Conservation (phyloP, 176 grass and related monocot species). For the Rhynchospora tenuis region DNA sequence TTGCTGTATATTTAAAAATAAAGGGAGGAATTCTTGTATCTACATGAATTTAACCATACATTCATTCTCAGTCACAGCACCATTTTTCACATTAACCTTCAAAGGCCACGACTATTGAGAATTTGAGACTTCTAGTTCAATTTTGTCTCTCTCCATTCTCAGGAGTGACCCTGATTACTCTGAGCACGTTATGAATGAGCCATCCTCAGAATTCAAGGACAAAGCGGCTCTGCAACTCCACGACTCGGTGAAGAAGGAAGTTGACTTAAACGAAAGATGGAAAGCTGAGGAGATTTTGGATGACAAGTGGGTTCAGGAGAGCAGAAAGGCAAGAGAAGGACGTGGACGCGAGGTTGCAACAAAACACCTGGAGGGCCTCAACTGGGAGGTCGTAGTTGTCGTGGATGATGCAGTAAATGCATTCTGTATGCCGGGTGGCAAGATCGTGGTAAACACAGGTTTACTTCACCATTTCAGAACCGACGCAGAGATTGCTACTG, state of each 20-base stretch:
- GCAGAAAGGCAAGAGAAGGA: slow-evolving; percentile 42
- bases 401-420: slow-evolving; percentile 60
- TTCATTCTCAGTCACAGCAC: neutral
- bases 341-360: slow-evolving; percentile 31
- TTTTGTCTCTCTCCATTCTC: neutral
- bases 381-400: slow-evolving; percentile 95
- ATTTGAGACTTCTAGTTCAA: neutral
- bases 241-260: slow-evolving; percentile 21
- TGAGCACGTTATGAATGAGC: slow-evolving; percentile 17
- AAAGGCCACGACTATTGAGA: neutral
- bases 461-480: slow-evolving; percentile 71
- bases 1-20: neutral
- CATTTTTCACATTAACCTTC: neutral
- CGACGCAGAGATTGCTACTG: slow-evolving; percentile 79
- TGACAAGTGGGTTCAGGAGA: slow-evolving; percentile 69
- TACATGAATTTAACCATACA: neutral
- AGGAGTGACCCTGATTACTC: slow-evolving; percentile 38
- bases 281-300: slow-evolving; percentile 71
- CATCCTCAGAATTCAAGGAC: slow-evolving; percentile 24
- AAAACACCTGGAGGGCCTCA: slow-evolving; percentile 60
- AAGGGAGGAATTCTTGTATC: neutral
- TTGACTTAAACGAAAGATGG: slow-evolving; percentile 10
- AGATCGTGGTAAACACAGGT: slow-evolving; percentile 84
- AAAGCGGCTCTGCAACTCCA: slow-evolving; percentile 20
- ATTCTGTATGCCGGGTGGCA: slow-evolving; percentile 84